Evolutionary conservation across 2,329 filamentous ascomycete genomes (phyloP).

Genomic region (Venturiaceae sp.): DNA sequence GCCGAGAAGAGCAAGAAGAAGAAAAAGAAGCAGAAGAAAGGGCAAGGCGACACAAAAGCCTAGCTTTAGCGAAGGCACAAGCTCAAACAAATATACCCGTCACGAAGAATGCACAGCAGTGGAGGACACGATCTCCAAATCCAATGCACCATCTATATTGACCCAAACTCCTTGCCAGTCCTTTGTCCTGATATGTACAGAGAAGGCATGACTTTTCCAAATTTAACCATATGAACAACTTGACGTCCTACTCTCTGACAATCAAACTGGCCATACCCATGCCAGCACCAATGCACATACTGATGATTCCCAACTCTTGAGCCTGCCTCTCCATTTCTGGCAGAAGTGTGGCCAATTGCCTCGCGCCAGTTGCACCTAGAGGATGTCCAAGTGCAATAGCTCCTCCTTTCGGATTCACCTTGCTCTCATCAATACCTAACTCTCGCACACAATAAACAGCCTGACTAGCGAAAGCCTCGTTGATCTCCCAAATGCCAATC

Average conservation of each 20-base stretch:
- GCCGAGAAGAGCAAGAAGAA: conserved; percentile 41
- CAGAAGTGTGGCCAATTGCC: conserved; percentile 70
- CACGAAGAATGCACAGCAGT: no score
- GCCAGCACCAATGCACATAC: conserved; percentile 62
- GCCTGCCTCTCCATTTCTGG: conserved; percentile 56
- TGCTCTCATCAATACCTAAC: conserved; percentile 57
- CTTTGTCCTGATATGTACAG: no score
- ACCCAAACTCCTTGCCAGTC: no score
- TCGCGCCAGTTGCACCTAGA: conserved; percentile 75
- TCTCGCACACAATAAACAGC: conserved; percentile 62
- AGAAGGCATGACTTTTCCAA: background rate
- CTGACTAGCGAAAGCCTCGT: conserved; percentile 65
- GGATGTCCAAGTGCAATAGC: conserved; percentile 93
- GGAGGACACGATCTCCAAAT: no score
- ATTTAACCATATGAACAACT: background rate
- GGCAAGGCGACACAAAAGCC: conserved; percentile 1
- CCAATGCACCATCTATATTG: no score
- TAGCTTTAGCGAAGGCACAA: no score
- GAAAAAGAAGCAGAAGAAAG: conserved; percentile 31
- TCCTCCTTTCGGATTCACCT: conserved; percentile 85
- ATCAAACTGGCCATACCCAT: conserved; percentile 46
- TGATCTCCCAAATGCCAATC: conserved; percentile 84
- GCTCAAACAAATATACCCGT: background rate
- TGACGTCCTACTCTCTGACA: conserved; percentile 30
- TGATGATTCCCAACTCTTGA: conserved; percentile 72